A percentile compares a stretch with the other conserved stretches of the same genome.
Conservation (phyloP, 2,329 filamentous ascomycete species). For the Colletotrichum acutatum region DNA sequence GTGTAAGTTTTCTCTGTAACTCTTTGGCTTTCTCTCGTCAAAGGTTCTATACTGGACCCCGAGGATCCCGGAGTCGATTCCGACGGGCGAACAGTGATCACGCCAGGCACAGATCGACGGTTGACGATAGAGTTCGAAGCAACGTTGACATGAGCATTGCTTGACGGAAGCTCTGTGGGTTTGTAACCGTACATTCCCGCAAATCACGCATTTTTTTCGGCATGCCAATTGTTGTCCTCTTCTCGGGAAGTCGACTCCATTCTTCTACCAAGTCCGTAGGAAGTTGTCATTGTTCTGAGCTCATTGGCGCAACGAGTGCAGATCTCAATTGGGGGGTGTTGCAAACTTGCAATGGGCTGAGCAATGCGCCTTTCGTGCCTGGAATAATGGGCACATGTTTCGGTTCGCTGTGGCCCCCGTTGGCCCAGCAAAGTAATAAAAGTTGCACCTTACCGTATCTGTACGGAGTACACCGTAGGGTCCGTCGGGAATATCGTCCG, state of each 20-base stretch:
- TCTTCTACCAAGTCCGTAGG: background rate
- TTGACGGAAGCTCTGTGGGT: background rate
- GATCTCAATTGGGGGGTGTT: background rate
- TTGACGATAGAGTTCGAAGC: background rate
- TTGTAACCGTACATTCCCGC: background rate
- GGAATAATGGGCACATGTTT: background rate
- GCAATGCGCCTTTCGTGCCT: background rate
- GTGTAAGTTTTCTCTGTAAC: background rate
- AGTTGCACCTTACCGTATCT: background rate
- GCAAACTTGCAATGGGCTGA: background rate
- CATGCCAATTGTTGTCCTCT: background rate
- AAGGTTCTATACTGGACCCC: conserved; percentile 4
- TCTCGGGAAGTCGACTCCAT: background rate
- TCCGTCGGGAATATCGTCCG: conserved; percentile 13
- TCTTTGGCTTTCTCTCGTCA: background rate
- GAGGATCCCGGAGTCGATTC: conserved; percentile 10
- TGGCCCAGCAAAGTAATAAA: background rate
- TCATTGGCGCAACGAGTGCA: background rate
- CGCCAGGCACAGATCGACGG: background rate
- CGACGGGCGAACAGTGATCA: background rate
- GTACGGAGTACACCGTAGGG: background rate
- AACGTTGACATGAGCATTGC: background rate
- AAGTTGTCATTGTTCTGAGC: background rate
- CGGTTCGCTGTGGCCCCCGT: background rate
- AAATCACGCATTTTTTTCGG: background rate